phyloP scores from a whole-genome alignment of 2,329 filamentous ascomycete genomes.

The Daldinia sp. region DNA sequence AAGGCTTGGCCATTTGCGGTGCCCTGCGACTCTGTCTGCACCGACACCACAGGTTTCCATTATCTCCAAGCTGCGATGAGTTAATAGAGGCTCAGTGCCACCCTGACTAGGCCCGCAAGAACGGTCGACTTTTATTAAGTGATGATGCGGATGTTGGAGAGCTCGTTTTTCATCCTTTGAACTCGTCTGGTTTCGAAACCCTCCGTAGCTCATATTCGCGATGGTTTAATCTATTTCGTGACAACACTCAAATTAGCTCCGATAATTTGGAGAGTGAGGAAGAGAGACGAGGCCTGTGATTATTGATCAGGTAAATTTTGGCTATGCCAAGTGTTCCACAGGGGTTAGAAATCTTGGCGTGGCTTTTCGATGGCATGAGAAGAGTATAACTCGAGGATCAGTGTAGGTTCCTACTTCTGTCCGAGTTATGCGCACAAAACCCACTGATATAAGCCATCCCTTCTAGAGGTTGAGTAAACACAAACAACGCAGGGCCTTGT shows the following conservation, averaged over 20 bases:
- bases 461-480: constrained; percentile 2
- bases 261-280: not conserved
- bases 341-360: constrained; percentile 12
- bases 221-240: constrained; percentile 5
- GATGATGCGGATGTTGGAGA: not conserved
- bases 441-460: constrained; percentile 2
- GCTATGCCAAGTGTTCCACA: constrained; percentile 14
- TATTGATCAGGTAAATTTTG: constrained; percentile 6
- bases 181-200: constrained; percentile 1
- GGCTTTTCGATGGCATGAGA: constrained; percentile 3
- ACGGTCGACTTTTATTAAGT: not conserved
- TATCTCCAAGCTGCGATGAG: constrained; percentile 12
- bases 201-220: constrained; percentile 3
- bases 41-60: constrained; percentile 26
- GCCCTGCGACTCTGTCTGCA: constrained; percentile 27
- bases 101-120: constrained; percentile 13
- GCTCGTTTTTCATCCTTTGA: not conserved
- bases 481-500: not conserved
- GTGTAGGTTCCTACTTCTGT: constrained; percentile 11
- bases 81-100: constrained; percentile 9
- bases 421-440: constrained; percentile 10
- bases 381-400: constrained; percentile 1
- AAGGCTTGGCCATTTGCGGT: constrained; percentile 40
- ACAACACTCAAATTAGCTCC: constrained; percentile 8
- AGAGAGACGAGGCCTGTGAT: constrained; percentile 5